Evolutionary conservation across 2,329 filamentous ascomycete species (phyloP).

Genomic region (Myrmaecium sp.): DNA sequence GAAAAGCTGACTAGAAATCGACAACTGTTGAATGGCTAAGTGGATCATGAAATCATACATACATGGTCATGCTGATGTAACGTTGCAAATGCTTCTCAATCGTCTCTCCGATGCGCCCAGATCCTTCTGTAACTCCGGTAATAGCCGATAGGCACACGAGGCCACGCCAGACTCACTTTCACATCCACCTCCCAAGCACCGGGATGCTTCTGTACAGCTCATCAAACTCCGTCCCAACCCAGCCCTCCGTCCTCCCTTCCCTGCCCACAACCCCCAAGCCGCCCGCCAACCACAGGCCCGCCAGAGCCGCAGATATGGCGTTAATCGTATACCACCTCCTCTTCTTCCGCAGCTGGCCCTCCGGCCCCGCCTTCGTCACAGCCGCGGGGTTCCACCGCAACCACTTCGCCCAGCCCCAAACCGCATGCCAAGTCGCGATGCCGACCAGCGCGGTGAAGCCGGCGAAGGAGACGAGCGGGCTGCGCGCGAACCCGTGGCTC

Average conservation of each 20-base stretch:
- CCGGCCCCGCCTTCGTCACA: constrained; percentile 30
- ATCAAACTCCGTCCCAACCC: constrained; percentile 70
- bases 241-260: constrained; percentile 53
- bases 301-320: constrained; percentile 38
- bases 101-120: too few species aligned
- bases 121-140: too few species aligned
- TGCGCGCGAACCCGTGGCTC: constrained; percentile 64
- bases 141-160: too few species aligned
- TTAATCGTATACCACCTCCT: constrained; percentile 59
- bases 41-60: too few species aligned
- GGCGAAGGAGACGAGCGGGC: constrained; percentile 46
- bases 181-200: constrained; percentile 35
- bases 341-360: constrained; percentile 37
- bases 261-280: constrained; percentile 62
- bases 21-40: too few species aligned
- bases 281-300: constrained; percentile 64
- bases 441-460: constrained; percentile 54
- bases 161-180: constrained; percentile 5
- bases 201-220: constrained; percentile 48
- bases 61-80: too few species aligned
- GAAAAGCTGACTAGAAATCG: too few species aligned
- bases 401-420: constrained; percentile 79
- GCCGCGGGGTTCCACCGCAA: constrained; percentile 44
- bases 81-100: too few species aligned
- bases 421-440: constrained; percentile 57